phyloP scores from a whole-genome alignment of 2,329 filamentous ascomycete genomes.

The Epichloe sylvatica region DNA sequence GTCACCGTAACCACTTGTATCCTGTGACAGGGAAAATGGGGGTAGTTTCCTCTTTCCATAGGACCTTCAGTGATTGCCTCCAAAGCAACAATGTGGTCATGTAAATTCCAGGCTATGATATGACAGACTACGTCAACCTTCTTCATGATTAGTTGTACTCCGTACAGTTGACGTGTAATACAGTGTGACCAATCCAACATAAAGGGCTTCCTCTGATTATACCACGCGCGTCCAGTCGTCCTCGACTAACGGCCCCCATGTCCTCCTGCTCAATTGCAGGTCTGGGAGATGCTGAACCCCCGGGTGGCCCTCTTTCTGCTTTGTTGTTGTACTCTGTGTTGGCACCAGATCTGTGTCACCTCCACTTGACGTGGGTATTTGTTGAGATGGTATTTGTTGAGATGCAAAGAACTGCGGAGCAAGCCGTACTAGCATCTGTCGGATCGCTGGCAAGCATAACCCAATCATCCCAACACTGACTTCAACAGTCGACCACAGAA shows the following conservation, averaged over 20 bases:
- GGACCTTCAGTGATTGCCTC: too few species aligned
- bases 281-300: not conserved
- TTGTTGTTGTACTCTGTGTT: not conserved
- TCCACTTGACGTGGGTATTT: not conserved
- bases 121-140: too few species aligned
- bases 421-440: not conserved
- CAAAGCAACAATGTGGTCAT: too few species aligned
- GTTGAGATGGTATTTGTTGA: not conserved
- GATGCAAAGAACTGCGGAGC: not conserved
- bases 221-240: not conserved
- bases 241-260: not conserved
- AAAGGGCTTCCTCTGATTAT: not conserved
- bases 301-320: not conserved
- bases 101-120: too few species aligned
- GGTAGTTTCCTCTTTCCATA: too few species aligned
- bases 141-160: too few species aligned
- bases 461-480: slow-evolving; percentile 2
- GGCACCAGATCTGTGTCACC: too few species aligned
- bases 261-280: not conserved
- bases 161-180: too few species aligned
- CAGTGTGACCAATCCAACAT: too few species aligned
- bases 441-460: not conserved
- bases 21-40: too few species aligned
- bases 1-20: too few species aligned
- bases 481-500: slow-evolving; percentile 11